phyloP scores from a whole-genome alignment of 129 eudicot species.

The Flaveria bidentis region DNA sequence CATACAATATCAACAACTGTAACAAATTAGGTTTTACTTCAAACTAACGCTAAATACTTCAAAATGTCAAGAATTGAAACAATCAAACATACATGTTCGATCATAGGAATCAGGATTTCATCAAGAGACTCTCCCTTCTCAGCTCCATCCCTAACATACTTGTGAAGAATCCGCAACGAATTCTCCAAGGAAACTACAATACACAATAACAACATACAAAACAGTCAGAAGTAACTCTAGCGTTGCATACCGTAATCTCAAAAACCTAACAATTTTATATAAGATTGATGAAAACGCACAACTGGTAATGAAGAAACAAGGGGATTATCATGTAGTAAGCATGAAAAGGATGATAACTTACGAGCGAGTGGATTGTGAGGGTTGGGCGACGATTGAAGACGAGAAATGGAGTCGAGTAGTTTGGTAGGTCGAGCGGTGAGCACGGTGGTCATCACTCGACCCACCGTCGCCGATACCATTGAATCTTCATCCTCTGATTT shows the following conservation, averaged over 20 bases:
- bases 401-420: constrained; percentile 67
- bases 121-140: constrained; percentile 59
- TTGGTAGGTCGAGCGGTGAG: constrained; percentile 63
- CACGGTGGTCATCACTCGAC: constrained; percentile 70
- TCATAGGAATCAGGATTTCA: constrained; percentile 71
- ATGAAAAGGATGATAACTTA: constrained; percentile 19
- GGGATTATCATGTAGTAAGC: not conserved
- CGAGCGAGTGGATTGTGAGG: constrained; percentile 42
- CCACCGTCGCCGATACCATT: constrained; percentile 59
- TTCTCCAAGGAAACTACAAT: constrained; percentile 71
- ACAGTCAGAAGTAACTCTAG: not conserved
- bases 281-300: not conserved
- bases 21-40: constrained; percentile 26
- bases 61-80: not conserved
- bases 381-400: constrained; percentile 57
- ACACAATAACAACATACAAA: constrained; percentile 3
- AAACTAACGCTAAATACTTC: not conserved
- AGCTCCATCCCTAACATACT: constrained; percentile 70
- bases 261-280: not conserved
- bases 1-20: not conserved
- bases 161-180: constrained; percentile 69
- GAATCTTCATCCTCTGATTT: constrained; percentile 43
- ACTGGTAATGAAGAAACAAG: not conserved
- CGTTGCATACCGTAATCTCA: constrained; percentile 20
- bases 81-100: constrained; percentile 59